A percentile compares a stretch with the other conserved stretches of the same genome.
Evolutionary conservation across 1,139 yeast species (phyloP).

Genomic region (Debaryomycetaceae sp.): DNA sequence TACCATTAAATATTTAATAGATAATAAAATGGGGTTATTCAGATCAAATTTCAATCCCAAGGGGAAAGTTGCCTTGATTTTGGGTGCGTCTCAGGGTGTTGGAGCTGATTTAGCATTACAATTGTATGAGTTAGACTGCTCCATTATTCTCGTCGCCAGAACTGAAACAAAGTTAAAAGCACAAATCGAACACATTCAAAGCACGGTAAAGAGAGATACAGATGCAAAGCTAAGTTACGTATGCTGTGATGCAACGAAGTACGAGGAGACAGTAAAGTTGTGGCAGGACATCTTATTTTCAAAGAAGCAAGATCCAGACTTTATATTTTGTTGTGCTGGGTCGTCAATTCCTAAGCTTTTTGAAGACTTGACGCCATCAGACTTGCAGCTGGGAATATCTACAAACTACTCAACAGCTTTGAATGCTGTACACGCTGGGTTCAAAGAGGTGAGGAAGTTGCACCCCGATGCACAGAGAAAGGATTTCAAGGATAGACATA

Average conservation of each 20-base stretch:
- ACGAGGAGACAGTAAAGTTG: slow-evolving; percentile 42
- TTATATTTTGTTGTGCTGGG: slow-evolving; percentile 85
- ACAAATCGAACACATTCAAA: slow-evolving; percentile 46
- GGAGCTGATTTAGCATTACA: slow-evolving; percentile 76
- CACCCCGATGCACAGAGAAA: slow-evolving; percentile 6
- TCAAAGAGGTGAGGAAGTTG: slow-evolving; percentile 31
- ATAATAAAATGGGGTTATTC: slow-evolving; percentile 22
- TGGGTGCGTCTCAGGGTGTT: slow-evolving; percentile 96
- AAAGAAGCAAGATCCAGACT: slow-evolving; percentile 54
- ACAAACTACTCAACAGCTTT: slow-evolving; percentile 74
- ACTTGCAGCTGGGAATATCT: slow-evolving; percentile 58
- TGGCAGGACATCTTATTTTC: slow-evolving; percentile 25
- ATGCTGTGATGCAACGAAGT: slow-evolving; percentile 64
- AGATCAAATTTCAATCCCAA: slow-evolving; percentile 25
- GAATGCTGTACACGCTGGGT: slow-evolving; percentile 62
- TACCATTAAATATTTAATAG: background rate
- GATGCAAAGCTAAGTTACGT: slow-evolving; percentile 42
- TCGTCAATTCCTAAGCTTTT: slow-evolving; percentile 78
- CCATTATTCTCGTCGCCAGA: slow-evolving; percentile 74
- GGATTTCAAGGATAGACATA: slow-evolving; percentile 44
- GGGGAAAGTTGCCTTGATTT: slow-evolving; percentile 66
- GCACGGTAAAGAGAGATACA: slow-evolving; percentile 10
- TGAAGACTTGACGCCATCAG: slow-evolving; percentile 57
- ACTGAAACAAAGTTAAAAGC: slow-evolving; percentile 52
- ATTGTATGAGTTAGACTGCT: slow-evolving; percentile 54